Evolutionary conservation across 768 basidiomycete species (phyloP).

Genomic region (Auricularia sp.): DNA sequence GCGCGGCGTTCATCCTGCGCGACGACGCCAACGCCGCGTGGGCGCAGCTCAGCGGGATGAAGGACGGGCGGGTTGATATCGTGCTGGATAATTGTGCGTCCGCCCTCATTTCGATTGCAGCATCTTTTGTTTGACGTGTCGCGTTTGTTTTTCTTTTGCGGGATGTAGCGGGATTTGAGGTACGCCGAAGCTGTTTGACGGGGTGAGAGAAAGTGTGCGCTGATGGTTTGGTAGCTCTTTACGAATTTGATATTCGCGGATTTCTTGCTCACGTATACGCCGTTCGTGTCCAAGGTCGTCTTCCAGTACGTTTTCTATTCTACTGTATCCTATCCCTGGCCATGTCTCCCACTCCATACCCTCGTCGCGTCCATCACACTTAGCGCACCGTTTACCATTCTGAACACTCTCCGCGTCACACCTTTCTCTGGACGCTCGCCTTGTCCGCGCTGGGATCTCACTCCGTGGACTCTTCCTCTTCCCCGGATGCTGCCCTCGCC

Average conservation of each 20-base stretch:
- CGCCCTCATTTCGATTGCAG: neutral
- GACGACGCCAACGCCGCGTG: constrained; percentile 75
- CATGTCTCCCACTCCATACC: too few species aligned
- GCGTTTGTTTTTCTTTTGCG: neutral
- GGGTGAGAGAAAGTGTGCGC: neutral
- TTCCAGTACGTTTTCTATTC: constrained; percentile 62
- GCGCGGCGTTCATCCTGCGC: constrained; percentile 70
- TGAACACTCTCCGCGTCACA: too few species aligned
- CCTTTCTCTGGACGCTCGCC: too few species aligned
- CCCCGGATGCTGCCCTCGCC: too few species aligned
- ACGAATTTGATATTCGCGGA: constrained; percentile 91
- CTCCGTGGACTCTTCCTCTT: too few species aligned
- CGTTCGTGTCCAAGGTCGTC: constrained; percentile 58
- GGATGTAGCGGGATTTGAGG: constrained; percentile 78
- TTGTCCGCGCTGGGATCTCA: too few species aligned
- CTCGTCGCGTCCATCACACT: too few species aligned
- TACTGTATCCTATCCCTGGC: too few species aligned
- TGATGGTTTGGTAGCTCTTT: constrained; percentile 48
- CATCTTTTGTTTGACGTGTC: neutral
- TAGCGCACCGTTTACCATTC: too few species aligned
- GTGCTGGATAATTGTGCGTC: constrained; percentile 79
- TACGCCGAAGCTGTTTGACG: constrained; percentile 19
- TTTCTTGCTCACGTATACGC: constrained; percentile 84
- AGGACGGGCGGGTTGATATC: constrained; percentile 59
- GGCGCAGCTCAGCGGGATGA: constrained; percentile 53